Conservation (phyloP, 1,284 basidiomycete genomes). For the Pascua sp. region DNA sequence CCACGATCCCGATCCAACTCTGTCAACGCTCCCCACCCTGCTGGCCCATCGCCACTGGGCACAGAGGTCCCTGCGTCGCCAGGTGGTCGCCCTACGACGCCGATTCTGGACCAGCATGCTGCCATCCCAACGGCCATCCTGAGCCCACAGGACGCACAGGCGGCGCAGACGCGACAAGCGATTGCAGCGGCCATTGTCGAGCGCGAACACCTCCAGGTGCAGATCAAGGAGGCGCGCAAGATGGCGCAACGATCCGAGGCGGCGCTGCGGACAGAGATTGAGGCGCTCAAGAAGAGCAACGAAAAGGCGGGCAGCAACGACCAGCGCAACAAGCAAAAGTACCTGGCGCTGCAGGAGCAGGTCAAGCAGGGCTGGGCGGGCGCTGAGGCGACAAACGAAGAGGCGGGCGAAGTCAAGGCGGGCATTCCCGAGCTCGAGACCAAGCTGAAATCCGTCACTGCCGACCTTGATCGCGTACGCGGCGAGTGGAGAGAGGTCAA, state of each 20-base stretch:
- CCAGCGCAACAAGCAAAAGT: constrained; percentile 47
- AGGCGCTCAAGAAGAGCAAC: constrained; percentile 46
- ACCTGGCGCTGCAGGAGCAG: constrained; percentile 48
- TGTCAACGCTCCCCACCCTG: constrained; percentile 25
- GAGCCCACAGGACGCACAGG: constrained; percentile 39
- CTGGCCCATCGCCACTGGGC: constrained; percentile 15
- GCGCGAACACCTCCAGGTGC: constrained; percentile 42
- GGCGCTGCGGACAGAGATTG: constrained; percentile 44
- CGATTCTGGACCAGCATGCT: constrained; percentile 8
- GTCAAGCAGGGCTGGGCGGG: constrained; percentile 49
- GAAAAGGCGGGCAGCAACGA: constrained; percentile 47
- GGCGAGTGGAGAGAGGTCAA: constrained; percentile 32
- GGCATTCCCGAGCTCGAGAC: constrained; percentile 34
- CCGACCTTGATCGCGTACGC: constrained; percentile 33
- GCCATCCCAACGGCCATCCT: constrained; percentile 35
- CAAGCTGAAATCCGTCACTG: constrained; percentile 21
- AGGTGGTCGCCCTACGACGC: constrained; percentile 5
- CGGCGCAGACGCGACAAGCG: constrained; percentile 41
- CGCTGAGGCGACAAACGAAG: constrained; percentile 40
- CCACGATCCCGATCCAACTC: constrained; percentile 48
- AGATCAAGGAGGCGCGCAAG: constrained; percentile 48
- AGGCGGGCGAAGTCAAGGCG: constrained; percentile 32
- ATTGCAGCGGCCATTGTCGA: constrained; percentile 43
- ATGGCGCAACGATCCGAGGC: constrained; percentile 47
- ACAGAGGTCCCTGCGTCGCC: constrained; percentile 12